Evolutionary conservation across 768 basidiomycete genomes (phyloP).

Genomic region (Naganishia vaughanmartiniae): DNA sequence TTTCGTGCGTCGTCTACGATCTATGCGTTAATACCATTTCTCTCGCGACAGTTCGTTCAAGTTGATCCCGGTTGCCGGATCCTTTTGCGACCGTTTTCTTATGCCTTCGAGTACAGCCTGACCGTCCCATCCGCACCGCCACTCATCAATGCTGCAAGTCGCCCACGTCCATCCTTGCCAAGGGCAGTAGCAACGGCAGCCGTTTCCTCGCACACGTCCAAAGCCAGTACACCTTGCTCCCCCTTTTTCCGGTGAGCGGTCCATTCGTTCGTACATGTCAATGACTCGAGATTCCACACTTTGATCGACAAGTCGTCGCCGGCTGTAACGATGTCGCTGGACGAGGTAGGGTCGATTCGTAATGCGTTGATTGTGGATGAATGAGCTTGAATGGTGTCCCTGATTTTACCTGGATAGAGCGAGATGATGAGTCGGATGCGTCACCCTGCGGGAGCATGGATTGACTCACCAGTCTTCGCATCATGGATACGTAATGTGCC

Average conservation of each 20-base stretch:
- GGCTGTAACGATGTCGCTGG: conserved; percentile 81
- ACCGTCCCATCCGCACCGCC: conserved; percentile 29
- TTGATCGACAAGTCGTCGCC: conserved; percentile 92
- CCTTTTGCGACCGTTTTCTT: not conserved
- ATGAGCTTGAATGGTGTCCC: conserved; percentile 75
- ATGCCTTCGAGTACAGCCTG: conserved; percentile 26
- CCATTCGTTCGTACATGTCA: conserved; percentile 78
- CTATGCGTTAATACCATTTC: not conserved
- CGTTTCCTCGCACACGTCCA: conserved; percentile 47
- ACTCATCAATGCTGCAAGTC: conserved; percentile 17
- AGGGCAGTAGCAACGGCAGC: not conserved
- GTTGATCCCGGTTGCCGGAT: not conserved
- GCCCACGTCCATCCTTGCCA: conserved; percentile 1
- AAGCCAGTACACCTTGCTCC: conserved; percentile 83
- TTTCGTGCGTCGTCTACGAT: too few species aligned
- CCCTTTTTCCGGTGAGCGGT: conserved; percentile 81
- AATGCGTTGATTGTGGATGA: conserved; percentile 87
- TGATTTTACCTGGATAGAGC: not conserved
- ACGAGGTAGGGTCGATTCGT: conserved; percentile 73
- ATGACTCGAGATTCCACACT: conserved; percentile 82
- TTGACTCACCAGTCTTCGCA: conserved; percentile 66
- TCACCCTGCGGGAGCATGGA: not conserved
- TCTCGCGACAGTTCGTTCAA: not conserved
- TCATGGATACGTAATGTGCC: conserved; percentile 89
- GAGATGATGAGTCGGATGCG: not conserved